Evolutionary conservation across 495 filamentous ascomycete species (phyloP), one percentile per base, ranked within the genome.

Genomic region (Clohesyomyces aquaticus): DNA sequence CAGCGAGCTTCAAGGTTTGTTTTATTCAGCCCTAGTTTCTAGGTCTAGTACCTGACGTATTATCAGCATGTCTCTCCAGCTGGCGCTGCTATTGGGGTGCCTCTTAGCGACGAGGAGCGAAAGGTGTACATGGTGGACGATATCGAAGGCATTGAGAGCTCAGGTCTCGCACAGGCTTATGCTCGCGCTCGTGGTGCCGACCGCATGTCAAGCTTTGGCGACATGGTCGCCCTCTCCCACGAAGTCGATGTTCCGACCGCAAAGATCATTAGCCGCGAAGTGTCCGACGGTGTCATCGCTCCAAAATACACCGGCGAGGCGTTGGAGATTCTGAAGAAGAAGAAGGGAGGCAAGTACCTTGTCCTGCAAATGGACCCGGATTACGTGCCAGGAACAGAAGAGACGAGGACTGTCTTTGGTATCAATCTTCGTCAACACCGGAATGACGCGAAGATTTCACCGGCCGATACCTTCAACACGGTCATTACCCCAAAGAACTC

Each of bases 81-180:
- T 41, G 94, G 94, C 67, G 94, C 94, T 49, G 94, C 94, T 56
- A 91, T 98, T 71, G 94, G 93, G 63, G 82, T 92, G 22, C 90
- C 89, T 35, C 82, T 98, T 68, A 91, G 77, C 61, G 85, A 91
- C 53, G 87, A 88, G 54, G 94, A 98, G 82, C 85, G 88, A 78
- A 93, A 95, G 80, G 93, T 97, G 26, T 98, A 94, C 80, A 96
- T 98, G 85, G 95, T 98, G 27, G 91, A 96, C 63, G 95, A 97
- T 74, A 93, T 98, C 71, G 85, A 87, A 55, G 91, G 87, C 54
- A 83, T 98, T 49, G 89, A 94, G 74, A 83, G 84, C 22, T 97
- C 93, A 16, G 82, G 79, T 16, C 85, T 98, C 27, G 94, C 94
- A 38, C 91, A 93, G 77, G 94, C 94, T 26, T 98, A 98, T 67